Evolutionary conservation across 116 monocot genomes (phyloP), one percentile per base, ranked within the genome.

Genomic region (Zostera marina): DNA sequence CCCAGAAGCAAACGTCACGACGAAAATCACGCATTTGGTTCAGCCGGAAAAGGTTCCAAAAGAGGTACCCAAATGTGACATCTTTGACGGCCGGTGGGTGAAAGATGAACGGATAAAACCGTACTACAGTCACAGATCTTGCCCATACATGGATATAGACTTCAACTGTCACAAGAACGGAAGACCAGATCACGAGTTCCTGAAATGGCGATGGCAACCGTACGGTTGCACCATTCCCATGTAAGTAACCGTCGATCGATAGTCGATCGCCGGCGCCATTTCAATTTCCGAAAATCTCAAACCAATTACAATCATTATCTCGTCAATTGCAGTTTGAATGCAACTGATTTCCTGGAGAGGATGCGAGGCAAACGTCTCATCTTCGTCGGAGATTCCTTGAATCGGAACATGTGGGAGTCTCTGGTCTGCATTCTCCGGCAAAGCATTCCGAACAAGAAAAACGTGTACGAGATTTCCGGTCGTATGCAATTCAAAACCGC

Each of bases 371-470:
- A 81, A 62, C 81, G 81, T 61, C 60, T 92, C 61, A 41, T 87
- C 43, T 92, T 92, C 76, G 87, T 84, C 14, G 92, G 92, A 5
- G 92, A 92, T 39, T 92, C 92, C 4, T 64, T 92, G 42, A 83
- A 83, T 32, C 60, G 87, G 42, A 92, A 87, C 62, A 92, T 87
- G 92, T 87, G 87, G 87, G 87, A 92, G 62, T 92, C 87, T 53
- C 63, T 92, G 19, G 74, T 92, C 1, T 92, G 92, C 59, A 84
- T 79, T 62, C 81, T 87, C 39, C 92, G 75, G 3, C 63, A 73
- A 43, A 71, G 79, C 57, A 58, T 87, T 42, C 43, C 53, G 39
- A 46, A 79, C 40, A 83, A 79, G 69, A 77, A 55, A 3, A 74
- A 54, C 41, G 87, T 92, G 64, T 81, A 77, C 69, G 87, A 87